A percentile compares a stretch with the other conserved stretches of the same genome.
Conservation (phyloP, 106 monocot species). For the Xerophyta viscosa region DNA sequence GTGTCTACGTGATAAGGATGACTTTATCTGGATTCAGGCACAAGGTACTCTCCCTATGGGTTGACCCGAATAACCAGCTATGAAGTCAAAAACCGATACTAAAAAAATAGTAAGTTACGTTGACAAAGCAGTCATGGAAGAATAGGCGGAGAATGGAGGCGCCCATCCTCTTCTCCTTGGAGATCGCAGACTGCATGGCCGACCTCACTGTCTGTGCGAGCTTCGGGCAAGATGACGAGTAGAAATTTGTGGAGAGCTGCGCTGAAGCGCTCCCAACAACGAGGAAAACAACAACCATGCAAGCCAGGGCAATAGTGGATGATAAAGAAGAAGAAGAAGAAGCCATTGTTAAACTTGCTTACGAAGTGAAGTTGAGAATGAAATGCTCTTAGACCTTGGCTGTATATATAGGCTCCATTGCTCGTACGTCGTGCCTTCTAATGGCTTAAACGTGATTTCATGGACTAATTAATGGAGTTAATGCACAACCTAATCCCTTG, state of each 20-base stretch:
- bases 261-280: conserved; percentile 19
- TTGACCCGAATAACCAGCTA: too few species aligned
- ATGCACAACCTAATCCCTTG: too few species aligned
- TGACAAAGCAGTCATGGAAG: conserved; percentile 60
- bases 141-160: conserved; percentile 54
- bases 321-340: too few species aligned
- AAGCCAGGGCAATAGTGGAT: too few species aligned
- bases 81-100: too few species aligned
- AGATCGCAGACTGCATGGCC: conserved; percentile 40
- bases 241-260: conserved; percentile 38
- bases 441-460: too few species aligned
- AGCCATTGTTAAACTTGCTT: conserved; percentile 20
- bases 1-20: too few species aligned
- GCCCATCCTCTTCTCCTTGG: conserved; percentile 40
- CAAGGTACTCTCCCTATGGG: too few species aligned
- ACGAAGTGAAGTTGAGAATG: not conserved
- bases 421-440: too few species aligned
- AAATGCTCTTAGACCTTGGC: not conserved
- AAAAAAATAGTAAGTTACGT: too few species aligned
- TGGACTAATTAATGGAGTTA: too few species aligned
- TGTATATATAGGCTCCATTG: conserved; percentile 4
- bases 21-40: too few species aligned
- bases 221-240: conserved; percentile 34
- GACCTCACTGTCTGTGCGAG: conserved; percentile 27
- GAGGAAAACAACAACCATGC: conserved; percentile 2